phyloP scores from a whole-genome alignment of 176 grass and related monocot genomes.

The Oryza glaberrima region DNA sequence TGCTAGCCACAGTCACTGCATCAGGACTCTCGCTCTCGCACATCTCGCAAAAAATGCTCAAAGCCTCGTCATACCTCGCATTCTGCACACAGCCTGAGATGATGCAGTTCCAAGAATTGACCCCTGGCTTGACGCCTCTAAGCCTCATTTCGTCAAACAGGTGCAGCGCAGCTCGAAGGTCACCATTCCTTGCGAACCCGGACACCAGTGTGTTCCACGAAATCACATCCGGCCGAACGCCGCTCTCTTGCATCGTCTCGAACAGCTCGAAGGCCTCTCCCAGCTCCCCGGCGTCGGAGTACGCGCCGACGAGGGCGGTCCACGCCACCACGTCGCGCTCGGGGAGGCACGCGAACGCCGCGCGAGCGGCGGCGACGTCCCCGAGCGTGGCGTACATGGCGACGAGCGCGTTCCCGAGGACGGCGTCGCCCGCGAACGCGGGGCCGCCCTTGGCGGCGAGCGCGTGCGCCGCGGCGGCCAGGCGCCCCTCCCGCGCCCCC shows the following conservation, averaged over 20 bases:
- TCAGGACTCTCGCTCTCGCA: conserved; percentile 54
- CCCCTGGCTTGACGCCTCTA: conserved; percentile 43
- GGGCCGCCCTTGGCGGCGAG: conserved; percentile 46
- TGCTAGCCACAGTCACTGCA: conserved; percentile 59
- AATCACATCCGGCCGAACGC: conserved; percentile 59
- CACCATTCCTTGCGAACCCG: conserved; percentile 62
- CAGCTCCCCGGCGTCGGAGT: conserved; percentile 53
- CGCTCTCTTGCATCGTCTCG: conserved; percentile 54
- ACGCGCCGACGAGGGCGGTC: conserved; percentile 61
- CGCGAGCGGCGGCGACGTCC: conserved; percentile 48
- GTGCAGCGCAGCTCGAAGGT: conserved; percentile 44
- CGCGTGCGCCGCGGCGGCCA: conserved; percentile 53
- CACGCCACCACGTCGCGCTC: conserved; percentile 69
- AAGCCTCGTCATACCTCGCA: conserved; percentile 46
- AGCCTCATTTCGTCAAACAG: conserved; percentile 64
- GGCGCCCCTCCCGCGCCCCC: conserved; percentile 26
- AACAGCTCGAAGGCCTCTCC: conserved; percentile 55
- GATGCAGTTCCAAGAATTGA: conserved; percentile 74
- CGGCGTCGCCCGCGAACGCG: conserved; percentile 33
- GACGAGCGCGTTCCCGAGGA: conserved; percentile 63
- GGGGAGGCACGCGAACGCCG: conserved; percentile 54
- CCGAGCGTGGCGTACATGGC: conserved; percentile 67
- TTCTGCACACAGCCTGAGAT: conserved; percentile 74
- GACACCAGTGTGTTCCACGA: conserved; percentile 75
- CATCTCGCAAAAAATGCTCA: conserved; percentile 61